Evolutionary conservation across 2,329 filamentous ascomycete species (phyloP).

Genomic region (Aspergillus bombycis): DNA sequence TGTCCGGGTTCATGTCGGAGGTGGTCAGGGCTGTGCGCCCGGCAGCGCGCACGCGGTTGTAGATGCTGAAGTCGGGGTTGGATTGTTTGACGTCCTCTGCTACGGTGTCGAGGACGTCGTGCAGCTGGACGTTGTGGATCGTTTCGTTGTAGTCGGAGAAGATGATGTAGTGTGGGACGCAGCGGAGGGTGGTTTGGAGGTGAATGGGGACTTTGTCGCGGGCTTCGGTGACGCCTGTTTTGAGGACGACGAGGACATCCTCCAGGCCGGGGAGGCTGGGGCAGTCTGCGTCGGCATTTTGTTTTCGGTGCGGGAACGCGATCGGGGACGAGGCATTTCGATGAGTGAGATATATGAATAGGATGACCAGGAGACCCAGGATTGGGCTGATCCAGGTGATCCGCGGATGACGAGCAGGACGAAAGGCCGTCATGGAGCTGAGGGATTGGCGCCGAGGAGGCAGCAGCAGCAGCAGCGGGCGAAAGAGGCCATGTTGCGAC

Average conservation of each 20-base stretch:
- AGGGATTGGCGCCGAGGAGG: neutral
- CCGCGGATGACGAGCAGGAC: neutral
- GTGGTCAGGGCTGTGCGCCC: constrained; percentile 45
- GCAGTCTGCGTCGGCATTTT: constrained; percentile 20
- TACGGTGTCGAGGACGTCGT: constrained; percentile 56
- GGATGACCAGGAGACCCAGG: neutral
- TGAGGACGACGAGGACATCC: constrained; percentile 60
- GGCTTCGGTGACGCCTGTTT: constrained; percentile 62
- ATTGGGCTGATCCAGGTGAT: constrained; percentile 6
- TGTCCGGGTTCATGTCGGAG: constrained; percentile 30
- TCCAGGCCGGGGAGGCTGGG: constrained; percentile 44
- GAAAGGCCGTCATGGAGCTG: constrained; percentile 3
- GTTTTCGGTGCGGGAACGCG: neutral
- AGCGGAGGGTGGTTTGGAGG: constrained; percentile 57
- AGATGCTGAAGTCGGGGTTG: constrained; percentile 54
- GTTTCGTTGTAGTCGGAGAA: constrained; percentile 61
- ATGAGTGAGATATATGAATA: neutral
- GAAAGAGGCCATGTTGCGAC: neutral
- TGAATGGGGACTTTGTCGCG: constrained; percentile 58
- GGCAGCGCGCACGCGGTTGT: constrained; percentile 47
- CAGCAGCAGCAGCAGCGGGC: neutral
- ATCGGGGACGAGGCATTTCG: neutral
- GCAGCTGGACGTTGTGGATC: constrained; percentile 52
- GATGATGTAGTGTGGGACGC: constrained; percentile 59
- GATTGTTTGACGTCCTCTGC: constrained; percentile 36